A percentile compares a stretch with the other conserved stretches of the same genome.
Conservation (phyloP, 1,284 basidiomycete genomes). For the Athelia psychrophila region DNA sequence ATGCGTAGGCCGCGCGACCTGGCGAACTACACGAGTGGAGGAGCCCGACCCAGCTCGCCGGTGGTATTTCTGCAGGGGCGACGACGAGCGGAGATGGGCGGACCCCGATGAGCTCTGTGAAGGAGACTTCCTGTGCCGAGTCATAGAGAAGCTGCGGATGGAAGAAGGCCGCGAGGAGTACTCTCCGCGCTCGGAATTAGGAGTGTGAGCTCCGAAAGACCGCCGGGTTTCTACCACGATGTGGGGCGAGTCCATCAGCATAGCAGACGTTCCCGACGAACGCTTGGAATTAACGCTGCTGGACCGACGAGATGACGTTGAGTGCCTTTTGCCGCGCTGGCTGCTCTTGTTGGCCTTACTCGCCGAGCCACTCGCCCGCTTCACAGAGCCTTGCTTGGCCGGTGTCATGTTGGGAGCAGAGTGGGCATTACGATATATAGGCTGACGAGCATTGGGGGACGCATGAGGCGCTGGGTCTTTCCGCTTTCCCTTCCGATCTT, state of each 20-base stretch:
- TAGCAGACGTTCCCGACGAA: constrained; percentile 64
- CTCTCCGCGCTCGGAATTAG: constrained; percentile 76
- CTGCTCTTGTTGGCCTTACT: constrained; percentile 26
- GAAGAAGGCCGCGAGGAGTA: constrained; percentile 73
- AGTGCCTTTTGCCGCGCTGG: constrained; percentile 59
- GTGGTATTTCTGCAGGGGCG: constrained; percentile 71
- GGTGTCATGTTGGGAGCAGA: constrained; percentile 18
- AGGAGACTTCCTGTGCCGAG: constrained; percentile 69
- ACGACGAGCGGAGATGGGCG: constrained; percentile 55
- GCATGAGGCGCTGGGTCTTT: constrained; percentile 39
- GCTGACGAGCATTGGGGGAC: constrained; percentile 11
- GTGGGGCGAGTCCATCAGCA: constrained; percentile 53
- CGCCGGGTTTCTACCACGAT: constrained; percentile 47
- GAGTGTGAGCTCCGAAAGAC: constrained; percentile 72
- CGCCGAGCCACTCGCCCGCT: constrained; percentile 45
- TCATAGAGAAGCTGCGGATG: constrained; percentile 62
- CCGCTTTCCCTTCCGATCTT: constrained; percentile 75
- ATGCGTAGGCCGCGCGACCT: constrained; percentile 48
- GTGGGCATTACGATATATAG: constrained; percentile 1
- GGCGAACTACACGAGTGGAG: constrained; percentile 74
- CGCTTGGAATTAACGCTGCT: constrained; percentile 80
- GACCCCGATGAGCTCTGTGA: constrained; percentile 74
- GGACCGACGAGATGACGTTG: constrained; percentile 70
- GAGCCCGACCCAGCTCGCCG: constrained; percentile 70
- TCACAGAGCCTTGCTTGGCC: constrained; percentile 31